Percentiles rank a stretch among this genome's conserved stretches.
These are phyloP conservation scores for Turnera subulata DNA, from an alignment of 345 rosid genomes.

Conservation along the genomic window DNA sequence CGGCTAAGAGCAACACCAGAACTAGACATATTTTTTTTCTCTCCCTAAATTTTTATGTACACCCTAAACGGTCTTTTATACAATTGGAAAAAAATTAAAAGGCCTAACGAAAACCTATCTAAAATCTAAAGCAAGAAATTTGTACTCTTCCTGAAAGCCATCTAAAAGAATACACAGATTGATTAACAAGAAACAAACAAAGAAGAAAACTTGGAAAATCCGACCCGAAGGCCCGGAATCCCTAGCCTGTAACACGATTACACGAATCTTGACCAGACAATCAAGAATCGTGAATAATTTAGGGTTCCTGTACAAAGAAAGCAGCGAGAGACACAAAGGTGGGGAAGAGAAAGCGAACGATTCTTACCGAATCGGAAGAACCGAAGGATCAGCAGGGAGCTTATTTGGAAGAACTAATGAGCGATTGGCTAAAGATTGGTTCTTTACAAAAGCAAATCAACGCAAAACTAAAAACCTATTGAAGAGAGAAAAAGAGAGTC, in stretches of 20 bases:
- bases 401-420: neutral
- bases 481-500: neutral
- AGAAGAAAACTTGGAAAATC: too few relatives aligned
- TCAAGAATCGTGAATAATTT: neutral
- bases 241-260: too few relatives aligned
- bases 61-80: neutral
- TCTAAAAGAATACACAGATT: too few relatives aligned
- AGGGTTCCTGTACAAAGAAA: neutral
- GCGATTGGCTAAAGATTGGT: neutral
- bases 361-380: constrained; percentile 23
- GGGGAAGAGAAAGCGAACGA: neutral
- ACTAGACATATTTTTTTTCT: constrained; percentile 43
- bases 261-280: neutral
- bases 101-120: too few relatives aligned
- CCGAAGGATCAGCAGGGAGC: constrained; percentile 7
- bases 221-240: too few relatives aligned
- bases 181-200: too few relatives aligned
- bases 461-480: too few relatives aligned
- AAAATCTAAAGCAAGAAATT: neutral
- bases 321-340: neutral
- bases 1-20: constrained; percentile 48
- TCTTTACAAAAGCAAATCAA: neutral
- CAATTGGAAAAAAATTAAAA: too few relatives aligned
- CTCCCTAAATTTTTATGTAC: neutral
- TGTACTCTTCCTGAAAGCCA: too few relatives aligned